Evolutionary conservation across 2,329 filamentous ascomycete genomes (phyloP).

Genomic region (Penicillium sp.): DNA sequence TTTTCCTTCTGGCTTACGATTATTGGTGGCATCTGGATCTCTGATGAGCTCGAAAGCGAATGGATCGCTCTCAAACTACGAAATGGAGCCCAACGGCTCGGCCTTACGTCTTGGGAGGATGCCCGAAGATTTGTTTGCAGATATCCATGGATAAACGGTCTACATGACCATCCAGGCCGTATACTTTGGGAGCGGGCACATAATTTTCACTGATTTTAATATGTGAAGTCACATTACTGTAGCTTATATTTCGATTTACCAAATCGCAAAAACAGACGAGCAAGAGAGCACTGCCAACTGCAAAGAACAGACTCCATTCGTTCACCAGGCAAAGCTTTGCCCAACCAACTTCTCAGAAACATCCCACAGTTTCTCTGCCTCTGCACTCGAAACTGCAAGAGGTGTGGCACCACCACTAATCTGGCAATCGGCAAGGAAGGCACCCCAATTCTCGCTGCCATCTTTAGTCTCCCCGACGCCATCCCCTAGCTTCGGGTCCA

Average conservation of each 20-base stretch:
- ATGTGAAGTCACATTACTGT: too few relatives aligned
- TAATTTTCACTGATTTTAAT: too few relatives aligned
- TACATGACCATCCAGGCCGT: not conserved
- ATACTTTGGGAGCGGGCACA: not conserved
- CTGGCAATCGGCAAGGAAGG: conserved; percentile 12
- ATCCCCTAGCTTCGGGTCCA: conserved; percentile 11
- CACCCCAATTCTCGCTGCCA: not conserved
- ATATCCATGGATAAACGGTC: not conserved
- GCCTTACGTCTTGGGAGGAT: not conserved
- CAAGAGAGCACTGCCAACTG: too few relatives aligned
- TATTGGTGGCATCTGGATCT: not conserved
- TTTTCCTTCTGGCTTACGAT: not conserved
- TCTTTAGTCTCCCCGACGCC: not conserved
- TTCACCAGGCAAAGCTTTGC: conserved; percentile 5
- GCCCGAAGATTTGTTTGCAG: not conserved
- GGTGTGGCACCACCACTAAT: conserved; percentile 10
- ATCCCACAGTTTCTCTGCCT: conserved; percentile 48
- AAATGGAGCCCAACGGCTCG: not conserved
- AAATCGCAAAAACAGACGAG: too few relatives aligned
- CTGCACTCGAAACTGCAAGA: conserved; percentile 25
- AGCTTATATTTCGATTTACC: too few relatives aligned
- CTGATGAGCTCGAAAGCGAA: not conserved
- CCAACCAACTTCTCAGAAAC: conserved; percentile 49
- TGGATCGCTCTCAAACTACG: not conserved
- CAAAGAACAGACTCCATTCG: too few relatives aligned